Base-by-base conservation (phyloP, 2,329 filamentous ascomycete species). In the Colletotrichum aenigma region DNA sequence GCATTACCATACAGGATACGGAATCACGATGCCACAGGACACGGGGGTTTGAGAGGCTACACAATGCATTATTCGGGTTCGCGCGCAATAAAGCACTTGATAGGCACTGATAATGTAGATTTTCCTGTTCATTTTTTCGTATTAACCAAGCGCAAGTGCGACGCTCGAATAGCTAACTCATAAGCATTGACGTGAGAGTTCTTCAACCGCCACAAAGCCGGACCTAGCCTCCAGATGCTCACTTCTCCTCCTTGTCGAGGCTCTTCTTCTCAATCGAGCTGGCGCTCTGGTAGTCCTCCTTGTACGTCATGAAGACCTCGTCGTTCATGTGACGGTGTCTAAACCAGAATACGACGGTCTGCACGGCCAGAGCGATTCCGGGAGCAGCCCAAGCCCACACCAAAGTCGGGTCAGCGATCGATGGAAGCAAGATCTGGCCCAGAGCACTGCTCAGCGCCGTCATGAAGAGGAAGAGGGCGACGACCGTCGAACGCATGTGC, bases 401-500 rank as follows among this genome's bases (percentile, higher is more conserved):
- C 43, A 76, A 61, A 6, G 36, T 66, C 16, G 87, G 87, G 77
- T 89, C 86, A n/a, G 76, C 77, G 7, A 86, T 85, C 2, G 84
- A 80, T 0, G 87, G 86, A 26, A 85, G 82, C 26, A 89, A 77
- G 1, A 87, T 86, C 77, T 88, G 83, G 32, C 85, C 85, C 8
- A 89, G 78, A 3, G 90, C 90, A 48, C 87, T 87, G 6, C 89
- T 90, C 76, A 93, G 85, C 0, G 91, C 91, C 71, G 88, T 91
- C 78, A 89, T 92, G 77, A 92, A 87, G 10, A 92, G 84, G 78
- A 87, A 90, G 74, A 92, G 84, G 1, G 90, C 87, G 79, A 90
- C 87, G 32, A 92, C 89, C 16, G 90, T 88, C 4, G 88, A 89
- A 80, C 90, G 88, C 92, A 94, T 93, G 80, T 90, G 89, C 70